Base-by-base conservation (phyloP, 2,329 filamentous ascomycete species). In the Cryphonectria parasitica region DNA sequence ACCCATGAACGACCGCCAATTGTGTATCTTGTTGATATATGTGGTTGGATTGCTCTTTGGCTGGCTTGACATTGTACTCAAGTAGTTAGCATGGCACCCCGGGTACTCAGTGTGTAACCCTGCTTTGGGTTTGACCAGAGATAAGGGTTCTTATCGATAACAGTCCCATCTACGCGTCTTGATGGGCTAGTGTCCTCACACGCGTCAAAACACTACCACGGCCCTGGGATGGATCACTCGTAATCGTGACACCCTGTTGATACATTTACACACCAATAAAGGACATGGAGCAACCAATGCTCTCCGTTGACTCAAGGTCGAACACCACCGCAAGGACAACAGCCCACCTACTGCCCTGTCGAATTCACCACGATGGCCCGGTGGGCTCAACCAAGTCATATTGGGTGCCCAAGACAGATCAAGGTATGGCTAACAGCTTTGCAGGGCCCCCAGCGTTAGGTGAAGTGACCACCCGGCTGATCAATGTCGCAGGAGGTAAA, bases 281-380 rank as follows among this genome's bases (percentile, higher is more conserved):
- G 60, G 62, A 66, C 65, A 85, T 85, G 84, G 76, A 81, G 8
- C 80, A 81, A 69, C 79, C 82, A 52, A 84, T 86, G 22, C 79
- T 87, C 36, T 76, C 77, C 3, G 76, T 87, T 41, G 77, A 79
- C 34, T 68, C 74, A n/a, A 72, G 76, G 6, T 69, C 74, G 34
- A 68, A 75, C 2, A 67, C 71, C 7, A 69, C 70, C 2, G 60
- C 69, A 28, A 84, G 84, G 71, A 83, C 84, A 68, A 88, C 84
- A 0, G 88, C 91, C 4, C 91, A 97, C 77, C 82, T 97, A 28
- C 85, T 98, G 19, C 94, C 95, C 3, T 96, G 93, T 76, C 88
- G 89, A 68, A 89, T 98, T 77, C 87, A 95, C 76, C 91, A 97
- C 79, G 89, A 92, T 75, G 95, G 95, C 0, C 85, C 89, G 0